Conservation (phyloP, 2,329 filamentous ascomycete genomes). For the Penicillium sp. region DNA sequence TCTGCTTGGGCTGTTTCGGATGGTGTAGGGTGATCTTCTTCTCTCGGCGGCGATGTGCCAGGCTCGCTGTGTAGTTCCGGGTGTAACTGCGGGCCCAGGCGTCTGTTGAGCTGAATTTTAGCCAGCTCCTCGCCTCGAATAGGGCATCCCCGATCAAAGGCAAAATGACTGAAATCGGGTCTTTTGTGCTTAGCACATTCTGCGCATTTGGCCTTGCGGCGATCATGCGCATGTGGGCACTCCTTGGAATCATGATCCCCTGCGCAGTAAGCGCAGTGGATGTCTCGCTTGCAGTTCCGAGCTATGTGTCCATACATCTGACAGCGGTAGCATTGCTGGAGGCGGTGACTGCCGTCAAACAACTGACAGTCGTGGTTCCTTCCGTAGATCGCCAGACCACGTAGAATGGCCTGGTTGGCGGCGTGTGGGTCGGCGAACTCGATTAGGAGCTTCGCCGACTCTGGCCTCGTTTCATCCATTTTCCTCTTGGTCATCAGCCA, state of each 20-base stretch:
- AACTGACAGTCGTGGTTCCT: slow-evolving; percentile 3
- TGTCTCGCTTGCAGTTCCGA: neutral
- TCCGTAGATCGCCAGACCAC: neutral
- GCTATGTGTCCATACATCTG: neutral
- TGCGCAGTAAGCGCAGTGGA: neutral
- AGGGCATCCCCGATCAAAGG: neutral
- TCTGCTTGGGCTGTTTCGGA: neutral
- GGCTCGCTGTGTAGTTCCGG: no score
- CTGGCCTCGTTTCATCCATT: neutral
- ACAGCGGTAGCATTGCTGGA: neutral
- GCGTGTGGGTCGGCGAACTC: neutral
- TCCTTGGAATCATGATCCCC: neutral
- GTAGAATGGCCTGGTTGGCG: neutral
- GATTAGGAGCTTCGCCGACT: neutral
- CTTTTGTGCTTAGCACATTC: neutral
- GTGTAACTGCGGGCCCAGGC: no score
- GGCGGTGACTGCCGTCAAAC: neutral
- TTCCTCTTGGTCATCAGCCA: neutral
- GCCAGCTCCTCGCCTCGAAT: neutral
- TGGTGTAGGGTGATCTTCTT: neutral
- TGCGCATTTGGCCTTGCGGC: neutral
- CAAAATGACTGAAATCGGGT: no score
- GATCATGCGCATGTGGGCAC: neutral
- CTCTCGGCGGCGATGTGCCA: no score
- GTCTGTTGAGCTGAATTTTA: no score